A percentile compares a stretch with the other conserved stretches of the same genome.
Conservation (phyloP, 225 moss, liverwort and hornwort genomes). For the Thuidium tamariscinum region DNA sequence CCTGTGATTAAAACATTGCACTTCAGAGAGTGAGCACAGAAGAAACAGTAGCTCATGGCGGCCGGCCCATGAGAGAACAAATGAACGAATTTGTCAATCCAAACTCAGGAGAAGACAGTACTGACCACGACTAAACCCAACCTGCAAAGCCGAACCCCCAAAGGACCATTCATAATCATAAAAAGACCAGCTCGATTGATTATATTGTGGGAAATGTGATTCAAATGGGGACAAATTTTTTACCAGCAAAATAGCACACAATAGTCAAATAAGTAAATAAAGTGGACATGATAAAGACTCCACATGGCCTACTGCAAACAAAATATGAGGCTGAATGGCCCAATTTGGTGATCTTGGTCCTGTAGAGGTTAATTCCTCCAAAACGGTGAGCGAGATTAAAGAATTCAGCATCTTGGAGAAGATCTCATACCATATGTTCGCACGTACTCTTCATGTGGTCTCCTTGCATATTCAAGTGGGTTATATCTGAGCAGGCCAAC, state of each 20-base stretch:
- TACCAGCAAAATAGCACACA: neutral
- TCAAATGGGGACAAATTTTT: neutral
- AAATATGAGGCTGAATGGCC: neutral
- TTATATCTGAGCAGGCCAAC: conserved; percentile 30
- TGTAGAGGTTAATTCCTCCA: neutral
- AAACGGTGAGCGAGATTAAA: neutral
- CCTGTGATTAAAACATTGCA: conserved; percentile 20
- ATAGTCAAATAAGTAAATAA: neutral
- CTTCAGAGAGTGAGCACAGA: neutral
- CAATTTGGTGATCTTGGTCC: neutral
- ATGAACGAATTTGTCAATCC: neutral
- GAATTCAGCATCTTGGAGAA: neutral
- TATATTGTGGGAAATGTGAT: neutral
- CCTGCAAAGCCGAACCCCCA: neutral
- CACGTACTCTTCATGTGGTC: conserved; percentile 46
- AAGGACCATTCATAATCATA: neutral
- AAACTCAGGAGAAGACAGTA: neutral
- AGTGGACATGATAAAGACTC: neutral
- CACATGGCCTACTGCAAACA: neutral
- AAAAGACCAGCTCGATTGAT: neutral
- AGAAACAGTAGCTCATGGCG: neutral
- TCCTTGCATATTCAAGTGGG: conserved; percentile 46
- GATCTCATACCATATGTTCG: conserved; percentile 29
- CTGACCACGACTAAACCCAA: neutral
- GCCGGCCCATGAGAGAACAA: neutral